Conservation (phyloP, 1,139 yeast genomes). For the Zhuliangozyma parablackwelliae region DNA sequence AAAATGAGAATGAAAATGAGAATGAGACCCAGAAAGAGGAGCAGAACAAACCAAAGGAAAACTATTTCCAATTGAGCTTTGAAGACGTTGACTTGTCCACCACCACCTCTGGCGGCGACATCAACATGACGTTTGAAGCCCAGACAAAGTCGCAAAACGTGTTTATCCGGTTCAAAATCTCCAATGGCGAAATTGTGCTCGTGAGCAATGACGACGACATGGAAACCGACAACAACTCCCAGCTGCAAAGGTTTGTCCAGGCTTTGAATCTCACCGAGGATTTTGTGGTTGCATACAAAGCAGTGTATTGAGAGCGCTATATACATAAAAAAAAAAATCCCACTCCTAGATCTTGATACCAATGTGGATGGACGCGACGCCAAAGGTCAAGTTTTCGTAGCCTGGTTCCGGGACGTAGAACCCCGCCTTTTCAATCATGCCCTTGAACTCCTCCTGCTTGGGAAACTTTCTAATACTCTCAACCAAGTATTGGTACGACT, state of each 20-base stretch:
- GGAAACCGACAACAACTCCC: constrained; percentile 16
- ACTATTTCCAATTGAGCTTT: constrained; percentile 18
- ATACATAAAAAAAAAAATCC: neutral
- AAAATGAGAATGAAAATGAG: constrained; percentile 9
- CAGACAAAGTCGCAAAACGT: constrained; percentile 12
- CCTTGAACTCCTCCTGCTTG: constrained; percentile 81
- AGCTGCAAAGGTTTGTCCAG: constrained; percentile 16
- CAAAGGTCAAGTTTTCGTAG: constrained; percentile 92
- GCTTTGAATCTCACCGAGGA: constrained; percentile 33
- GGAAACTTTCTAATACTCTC: constrained; percentile 93
- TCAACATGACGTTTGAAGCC: constrained; percentile 21
- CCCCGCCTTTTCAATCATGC: constrained; percentile 93
- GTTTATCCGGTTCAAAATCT: constrained; percentile 19
- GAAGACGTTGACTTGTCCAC: constrained; percentile 21
- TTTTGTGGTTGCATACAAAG: constrained; percentile 12
- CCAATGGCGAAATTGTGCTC: constrained; percentile 25
- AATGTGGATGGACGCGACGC: constrained; percentile 93
- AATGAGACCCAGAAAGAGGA: constrained; percentile 6
- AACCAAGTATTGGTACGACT: constrained; percentile 90
- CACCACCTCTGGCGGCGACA: constrained; percentile 17
- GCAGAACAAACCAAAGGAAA: constrained; percentile 5
- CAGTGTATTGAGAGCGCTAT: constrained; percentile 11
- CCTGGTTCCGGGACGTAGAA: constrained; percentile 84
- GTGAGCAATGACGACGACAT: constrained; percentile 10
- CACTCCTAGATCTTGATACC: constrained; percentile 67